A percentile compares a stretch with the other conserved stretches of the same genome.
These are phyloP conservation scores for Irpex rosettiformis DNA, from an alignment of 1,284 basidiomycete genomes.

Conservation along the genomic window DNA sequence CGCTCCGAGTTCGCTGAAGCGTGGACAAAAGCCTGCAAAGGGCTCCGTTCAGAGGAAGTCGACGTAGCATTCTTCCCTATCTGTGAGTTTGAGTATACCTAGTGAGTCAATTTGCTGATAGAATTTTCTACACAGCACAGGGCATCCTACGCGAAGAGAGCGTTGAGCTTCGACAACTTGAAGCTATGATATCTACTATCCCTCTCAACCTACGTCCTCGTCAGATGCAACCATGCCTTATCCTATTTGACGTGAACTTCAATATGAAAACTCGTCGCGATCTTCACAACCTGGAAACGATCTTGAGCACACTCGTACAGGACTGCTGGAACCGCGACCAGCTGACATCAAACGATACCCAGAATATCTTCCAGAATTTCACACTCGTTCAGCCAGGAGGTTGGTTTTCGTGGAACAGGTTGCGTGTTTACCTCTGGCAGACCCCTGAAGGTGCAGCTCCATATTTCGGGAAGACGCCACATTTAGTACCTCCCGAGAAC, in stretches of 20 bases:
- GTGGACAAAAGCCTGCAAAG: neutral
- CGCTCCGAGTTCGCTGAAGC: neutral
- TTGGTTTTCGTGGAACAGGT: neutral
- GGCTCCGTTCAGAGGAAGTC: neutral
- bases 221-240: neutral
- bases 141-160: neutral
- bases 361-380: neutral
- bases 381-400: neutral
- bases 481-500: neutral
- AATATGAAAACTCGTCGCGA: neutral
- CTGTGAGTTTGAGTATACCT: neutral
- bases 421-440: neutral
- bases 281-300: neutral
- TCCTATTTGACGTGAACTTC: neutral
- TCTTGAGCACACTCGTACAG: neutral
- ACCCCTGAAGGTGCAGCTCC: neutral
- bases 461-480: neutral
- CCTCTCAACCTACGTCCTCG: neutral
- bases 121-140: neutral
- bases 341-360: neutral
- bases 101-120: neutral
- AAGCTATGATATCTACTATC: neutral
- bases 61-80: neutral
- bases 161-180: neutral
- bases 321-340: neutral